phyloP scores from a whole-genome alignment of 2,329 filamentous ascomycete species.

The Talaromyces amestolkiae region DNA sequence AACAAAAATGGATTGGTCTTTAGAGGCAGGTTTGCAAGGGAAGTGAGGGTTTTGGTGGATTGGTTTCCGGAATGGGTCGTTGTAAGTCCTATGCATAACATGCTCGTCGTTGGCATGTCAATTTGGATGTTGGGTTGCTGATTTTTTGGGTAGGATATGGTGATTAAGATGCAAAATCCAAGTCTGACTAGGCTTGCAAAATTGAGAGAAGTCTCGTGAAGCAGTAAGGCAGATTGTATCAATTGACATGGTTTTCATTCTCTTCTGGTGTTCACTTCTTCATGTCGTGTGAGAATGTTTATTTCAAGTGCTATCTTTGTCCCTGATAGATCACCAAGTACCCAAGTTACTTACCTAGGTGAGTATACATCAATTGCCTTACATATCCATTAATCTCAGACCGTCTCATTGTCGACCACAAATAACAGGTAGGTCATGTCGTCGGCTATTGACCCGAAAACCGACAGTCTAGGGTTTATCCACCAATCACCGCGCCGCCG shows the following conservation, averaged over 20 bases:
- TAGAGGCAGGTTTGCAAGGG: background rate
- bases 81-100: background rate
- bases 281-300: background rate
- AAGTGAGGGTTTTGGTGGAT: background rate
- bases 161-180: background rate
- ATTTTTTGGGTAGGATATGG: background rate
- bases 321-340: no score
- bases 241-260: background rate
- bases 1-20: background rate
- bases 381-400: background rate
- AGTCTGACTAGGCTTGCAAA: background rate
- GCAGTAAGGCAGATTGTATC: background rate
- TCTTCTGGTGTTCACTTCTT: background rate
- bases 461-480: background rate
- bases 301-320: background rate
- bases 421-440: background rate
- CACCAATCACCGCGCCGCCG: slow-evolving; percentile 1
- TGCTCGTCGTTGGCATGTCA: background rate
- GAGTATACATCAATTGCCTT: no score
- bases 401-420: background rate
- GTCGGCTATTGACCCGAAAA: background rate
- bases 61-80: background rate
- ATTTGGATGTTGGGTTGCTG: background rate
- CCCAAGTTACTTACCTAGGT: no score
- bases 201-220: background rate